Percentiles rank a stretch among this genome's conserved stretches.
Conservation (phyloP, 192 early-diverging fungal genomes). For the Linnemannia elongata region DNA sequence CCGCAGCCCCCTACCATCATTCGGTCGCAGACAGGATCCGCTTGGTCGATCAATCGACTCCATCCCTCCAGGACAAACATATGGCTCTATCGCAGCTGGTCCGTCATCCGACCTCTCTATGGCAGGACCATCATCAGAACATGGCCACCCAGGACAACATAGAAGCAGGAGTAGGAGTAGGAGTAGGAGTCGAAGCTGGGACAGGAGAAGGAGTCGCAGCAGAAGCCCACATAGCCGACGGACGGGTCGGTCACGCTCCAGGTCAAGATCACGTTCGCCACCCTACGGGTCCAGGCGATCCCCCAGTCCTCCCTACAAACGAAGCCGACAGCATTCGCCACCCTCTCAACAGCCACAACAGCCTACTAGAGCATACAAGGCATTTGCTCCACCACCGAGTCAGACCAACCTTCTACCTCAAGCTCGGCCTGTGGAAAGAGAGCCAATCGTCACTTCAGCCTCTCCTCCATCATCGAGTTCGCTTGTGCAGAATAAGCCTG, state of each 20-base stretch:
- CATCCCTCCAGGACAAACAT: neutral
- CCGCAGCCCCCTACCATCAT: neutral
- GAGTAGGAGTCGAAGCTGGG: neutral
- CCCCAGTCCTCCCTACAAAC: neutral
- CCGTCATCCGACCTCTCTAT: neutral
- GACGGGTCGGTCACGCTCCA: conserved; percentile 15
- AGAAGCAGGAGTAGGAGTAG: conserved; percentile 6
- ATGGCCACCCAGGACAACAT: neutral
- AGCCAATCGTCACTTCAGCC: neutral
- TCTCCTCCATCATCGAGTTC: neutral
- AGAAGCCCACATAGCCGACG: conserved; percentile 9
- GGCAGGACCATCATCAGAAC: neutral
- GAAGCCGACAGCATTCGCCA: neutral
- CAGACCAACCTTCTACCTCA: neutral
- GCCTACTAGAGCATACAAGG: conserved; percentile 15
- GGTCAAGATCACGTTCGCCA: conserved; percentile 26
- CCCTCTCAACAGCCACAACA: neutral
- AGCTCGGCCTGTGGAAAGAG: neutral
- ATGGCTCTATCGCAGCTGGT: neutral
- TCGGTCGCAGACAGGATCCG: neutral
- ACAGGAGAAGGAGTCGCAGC: conserved; percentile 21
- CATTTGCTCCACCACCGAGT: conserved; percentile 55
- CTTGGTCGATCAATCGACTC: neutral
- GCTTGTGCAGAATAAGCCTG: conserved; percentile 9
- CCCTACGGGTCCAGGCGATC: conserved; percentile 5